These are phyloP conservation scores for Metschnikowia koreensis DNA, from an alignment of 805 yeast genomes.

Conservation along the genomic window DNA sequence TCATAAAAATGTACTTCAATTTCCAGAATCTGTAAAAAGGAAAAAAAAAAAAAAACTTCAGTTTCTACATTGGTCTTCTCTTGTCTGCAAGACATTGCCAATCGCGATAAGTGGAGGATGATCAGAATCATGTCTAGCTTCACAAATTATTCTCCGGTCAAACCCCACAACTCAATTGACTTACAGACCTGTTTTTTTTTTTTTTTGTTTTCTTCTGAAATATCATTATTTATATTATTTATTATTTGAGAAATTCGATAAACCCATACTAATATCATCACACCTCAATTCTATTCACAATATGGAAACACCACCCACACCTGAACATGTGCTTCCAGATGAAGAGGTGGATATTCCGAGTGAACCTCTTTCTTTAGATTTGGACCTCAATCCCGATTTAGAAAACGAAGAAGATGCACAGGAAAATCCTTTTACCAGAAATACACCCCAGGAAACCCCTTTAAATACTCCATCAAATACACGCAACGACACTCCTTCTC, in stretches of 20 bases:
- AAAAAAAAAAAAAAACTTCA: neutral
- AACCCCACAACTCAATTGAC: no score
- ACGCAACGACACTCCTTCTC: neutral
- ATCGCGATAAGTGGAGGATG: neutral
- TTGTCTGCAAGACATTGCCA: neutral
- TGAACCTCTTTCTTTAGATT: conserved; percentile 21
- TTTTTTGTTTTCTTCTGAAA: no score
- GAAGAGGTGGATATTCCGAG: conserved; percentile 33
- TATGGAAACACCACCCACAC: conserved; percentile 32
- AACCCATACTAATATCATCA: no score
- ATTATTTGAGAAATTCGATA: no score
- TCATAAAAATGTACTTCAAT: no score
- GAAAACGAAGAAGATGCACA: conserved; percentile 26
- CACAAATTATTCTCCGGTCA: no score
- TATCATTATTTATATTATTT: no score
- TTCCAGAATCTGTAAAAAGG: neutral
- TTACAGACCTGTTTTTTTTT: no score
- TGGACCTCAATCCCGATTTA: conserved; percentile 42
- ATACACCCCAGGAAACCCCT: conserved; percentile 22
- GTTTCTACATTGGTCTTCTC: neutral
- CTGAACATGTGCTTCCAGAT: conserved; percentile 34
- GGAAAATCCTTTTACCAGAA: conserved; percentile 1
- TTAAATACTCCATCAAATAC: neutral
- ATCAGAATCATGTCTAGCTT: neutral
- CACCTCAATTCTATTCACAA: neutral